Evolutionary conservation across 495 filamentous ascomycete species (phyloP).

Genomic region (Xylaria cubensis): DNA sequence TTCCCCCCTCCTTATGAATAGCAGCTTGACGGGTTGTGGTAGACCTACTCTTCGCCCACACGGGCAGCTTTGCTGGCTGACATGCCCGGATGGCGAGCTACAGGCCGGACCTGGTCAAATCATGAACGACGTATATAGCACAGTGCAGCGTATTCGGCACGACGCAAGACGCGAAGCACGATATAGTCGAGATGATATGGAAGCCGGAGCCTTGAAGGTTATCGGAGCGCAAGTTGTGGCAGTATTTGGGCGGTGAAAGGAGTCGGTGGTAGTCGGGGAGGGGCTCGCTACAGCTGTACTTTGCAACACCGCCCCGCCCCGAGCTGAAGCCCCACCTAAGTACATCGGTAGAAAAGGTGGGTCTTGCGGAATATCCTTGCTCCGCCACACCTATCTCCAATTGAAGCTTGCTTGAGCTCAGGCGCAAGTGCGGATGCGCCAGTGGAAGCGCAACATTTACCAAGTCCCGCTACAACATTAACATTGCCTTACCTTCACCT

Average conservation of each 20-base stretch:
- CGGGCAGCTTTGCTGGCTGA: constrained; percentile 89
- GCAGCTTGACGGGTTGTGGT: constrained; percentile 1
- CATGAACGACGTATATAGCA: constrained; percentile 30
- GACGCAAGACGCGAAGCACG: background rate
- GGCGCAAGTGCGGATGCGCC: background rate
- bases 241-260: constrained; percentile 25
- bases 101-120: constrained; percentile 26
- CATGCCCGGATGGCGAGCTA: constrained; percentile 57
- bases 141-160: constrained; percentile 2
- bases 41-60: constrained; percentile 93
- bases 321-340: background rate
- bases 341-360: background rate
- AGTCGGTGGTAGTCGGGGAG: background rate
- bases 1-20: background rate
- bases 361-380: constrained; percentile 23
- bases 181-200: background rate
- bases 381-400: constrained; percentile 21
- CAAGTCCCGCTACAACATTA: background rate
- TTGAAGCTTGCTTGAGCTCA: constrained; percentile 34
- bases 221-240: constrained; percentile 12
- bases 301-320: background rate
- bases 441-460: background rate
- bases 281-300: background rate
- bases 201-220: background rate
- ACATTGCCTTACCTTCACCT: background rate